Base-by-base conservation (phyloP, 179 eudicot genomes). In the Corrigiola litoralis region DNA sequence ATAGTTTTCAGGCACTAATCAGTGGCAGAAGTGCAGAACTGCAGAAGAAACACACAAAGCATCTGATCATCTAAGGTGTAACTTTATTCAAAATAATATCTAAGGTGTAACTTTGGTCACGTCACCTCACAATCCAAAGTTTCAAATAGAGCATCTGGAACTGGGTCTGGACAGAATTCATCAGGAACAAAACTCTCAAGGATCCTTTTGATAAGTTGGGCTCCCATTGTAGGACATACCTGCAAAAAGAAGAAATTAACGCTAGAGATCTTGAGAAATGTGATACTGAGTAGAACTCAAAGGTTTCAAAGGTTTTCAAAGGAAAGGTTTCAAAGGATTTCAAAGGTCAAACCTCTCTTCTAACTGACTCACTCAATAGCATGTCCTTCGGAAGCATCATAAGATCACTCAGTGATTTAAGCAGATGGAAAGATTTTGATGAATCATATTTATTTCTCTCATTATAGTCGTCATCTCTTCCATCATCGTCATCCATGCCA, bases 351-450 rank as follows among this genome's bases (percentile, higher is more conserved):
- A 84, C 96, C 85, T 92, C 98, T 79, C 69, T 81, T 80, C 98
- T 84, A 24, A 84, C 79, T 64, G 89, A 76, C 40, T 69, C 72
- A 65, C 81, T 87, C 33, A 80, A 74, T 41, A 94, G 84, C 96
- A 94, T 80, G 80, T 81, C 99, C 63, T 81, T 80, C 5, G 99
- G 99, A 63, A 94, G 96, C 99, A 94, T 94, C 97, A 94, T 86
- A 55, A 94, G 91, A 69, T 94, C 91, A 67, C 99, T 94, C 81
- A 94, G 68, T 7, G 97, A 88, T 65, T 90, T 87, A 41, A 94
- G 88, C 57, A 94, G 84, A 67, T 79, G 76, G 75, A 94, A 94
- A 33, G 94, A 76, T 74, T 81, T 86, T 66, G 96, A 69, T 60
- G 83, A 63, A 58, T 75, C 84, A 44, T 36, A 16, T 29, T 72